Percentiles rank a stretch among this genome's conserved stretches.
Conservation (phyloP, 352 stramenopile genomes). For the Pythium sp. region DNA sequence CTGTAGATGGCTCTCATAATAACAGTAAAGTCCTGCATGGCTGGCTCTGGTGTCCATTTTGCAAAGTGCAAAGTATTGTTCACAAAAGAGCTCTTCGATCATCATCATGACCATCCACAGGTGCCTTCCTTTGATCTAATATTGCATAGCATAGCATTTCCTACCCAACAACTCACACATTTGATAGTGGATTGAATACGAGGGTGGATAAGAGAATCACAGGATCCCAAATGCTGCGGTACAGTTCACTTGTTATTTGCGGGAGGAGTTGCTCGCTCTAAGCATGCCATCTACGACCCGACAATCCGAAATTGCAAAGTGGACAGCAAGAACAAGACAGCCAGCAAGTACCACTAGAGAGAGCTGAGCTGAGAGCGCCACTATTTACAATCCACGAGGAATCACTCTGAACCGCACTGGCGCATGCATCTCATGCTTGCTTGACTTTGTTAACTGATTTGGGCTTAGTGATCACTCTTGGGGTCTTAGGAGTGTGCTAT, state of each 20-base stretch:
- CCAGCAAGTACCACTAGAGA: background rate
- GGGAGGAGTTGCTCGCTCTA: background rate
- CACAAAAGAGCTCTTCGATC: background rate
- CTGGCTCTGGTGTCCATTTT: background rate
- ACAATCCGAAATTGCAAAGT: background rate
- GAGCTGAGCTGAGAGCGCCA: background rate
- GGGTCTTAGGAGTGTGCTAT: background rate
- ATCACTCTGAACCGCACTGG: constrained; percentile 2
- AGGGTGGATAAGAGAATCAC: background rate
- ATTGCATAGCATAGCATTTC: background rate
- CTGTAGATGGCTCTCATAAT: background rate
- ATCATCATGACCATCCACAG: background rate
- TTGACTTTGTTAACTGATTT: background rate
- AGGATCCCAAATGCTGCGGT: background rate
- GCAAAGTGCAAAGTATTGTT: background rate
- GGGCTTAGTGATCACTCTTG: background rate
- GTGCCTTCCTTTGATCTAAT: too few species aligned
- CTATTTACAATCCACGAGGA: background rate
- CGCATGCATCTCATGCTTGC: background rate
- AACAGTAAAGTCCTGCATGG: background rate
- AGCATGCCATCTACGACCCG: background rate
- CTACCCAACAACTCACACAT: background rate
- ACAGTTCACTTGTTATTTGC: background rate
- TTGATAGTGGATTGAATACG: background rate
- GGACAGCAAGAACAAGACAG: background rate